A percentile compares a stretch with the other conserved stretches of the same genome.
These are phyloP conservation scores for Antarctomyces pellizariae DNA, from an alignment of 495 filamentous ascomycete genomes.

Conservation along the genomic window DNA sequence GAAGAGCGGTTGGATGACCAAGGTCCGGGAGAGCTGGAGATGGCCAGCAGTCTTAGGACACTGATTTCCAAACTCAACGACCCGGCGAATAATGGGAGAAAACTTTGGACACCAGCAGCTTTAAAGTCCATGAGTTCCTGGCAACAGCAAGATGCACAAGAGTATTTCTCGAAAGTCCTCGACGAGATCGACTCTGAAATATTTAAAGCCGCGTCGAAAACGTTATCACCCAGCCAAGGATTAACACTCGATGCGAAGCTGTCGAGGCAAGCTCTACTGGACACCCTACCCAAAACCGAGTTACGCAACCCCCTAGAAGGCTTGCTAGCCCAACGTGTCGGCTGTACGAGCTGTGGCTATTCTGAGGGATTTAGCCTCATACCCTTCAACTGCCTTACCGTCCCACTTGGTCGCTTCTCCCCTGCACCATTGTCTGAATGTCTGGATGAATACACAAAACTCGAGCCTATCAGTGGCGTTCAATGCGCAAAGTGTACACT, in stretches of 20 bases:
- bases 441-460: slow-evolving; percentile 58
- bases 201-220: slow-evolving; percentile 5
- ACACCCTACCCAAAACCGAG: neutral
- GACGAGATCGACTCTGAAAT: slow-evolving; percentile 71
- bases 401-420: slow-evolving; percentile 38
- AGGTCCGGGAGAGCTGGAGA: slow-evolving; percentile 23
- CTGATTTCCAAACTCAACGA: slow-evolving; percentile 46
- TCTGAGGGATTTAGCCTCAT: slow-evolving; percentile 71
- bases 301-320: slow-evolving; percentile 54
- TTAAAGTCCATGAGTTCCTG: slow-evolving; percentile 76
- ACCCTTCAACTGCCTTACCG: slow-evolving; percentile 83
- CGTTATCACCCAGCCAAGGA: slow-evolving; percentile 14
- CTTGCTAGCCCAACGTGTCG: slow-evolving; percentile 68
- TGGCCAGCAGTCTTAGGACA: slow-evolving; percentile 28
- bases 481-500: slow-evolving; percentile 86
- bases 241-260: slow-evolving; percentile 4
- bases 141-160: slow-evolving; percentile 96
- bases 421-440: slow-evolving; percentile 49
- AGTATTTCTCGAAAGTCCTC: slow-evolving; percentile 81
- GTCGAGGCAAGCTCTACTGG: slow-evolving; percentile 1
- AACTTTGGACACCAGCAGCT: slow-evolving; percentile 52
- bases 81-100: slow-evolving; percentile 37
- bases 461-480: slow-evolving; percentile 70
- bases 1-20: neutral
- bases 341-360: slow-evolving; percentile 65